Percentiles rank a stretch among this genome's conserved stretches.
Evolutionary conservation across 352 stramenopile genomes (phyloP).

Genomic region (Globisporangium mamillatum): DNA sequence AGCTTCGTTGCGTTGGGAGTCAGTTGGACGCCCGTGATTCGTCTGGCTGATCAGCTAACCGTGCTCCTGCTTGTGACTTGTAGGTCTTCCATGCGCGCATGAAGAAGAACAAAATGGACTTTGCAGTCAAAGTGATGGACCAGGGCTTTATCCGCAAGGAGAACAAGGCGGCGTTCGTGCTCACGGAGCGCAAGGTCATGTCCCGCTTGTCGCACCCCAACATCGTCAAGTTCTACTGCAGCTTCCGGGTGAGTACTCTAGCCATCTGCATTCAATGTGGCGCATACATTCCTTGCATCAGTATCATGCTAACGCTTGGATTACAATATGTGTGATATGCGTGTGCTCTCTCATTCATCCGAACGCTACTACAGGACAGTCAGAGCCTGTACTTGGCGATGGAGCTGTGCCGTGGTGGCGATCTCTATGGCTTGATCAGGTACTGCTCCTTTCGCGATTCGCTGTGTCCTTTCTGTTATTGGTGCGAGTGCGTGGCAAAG

Average conservation of each 20-base stretch:
- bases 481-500: neutral
- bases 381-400: conserved; percentile 89
- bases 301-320: neutral
- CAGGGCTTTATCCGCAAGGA: conserved; percentile 89
- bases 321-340: conserved; percentile 14
- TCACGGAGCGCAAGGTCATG: conserved; percentile 90
- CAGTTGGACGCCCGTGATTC: neutral
- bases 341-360: neutral
- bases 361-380: conserved; percentile 49
- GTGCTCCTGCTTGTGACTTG: neutral
- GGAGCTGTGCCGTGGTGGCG: conserved; percentile 80
- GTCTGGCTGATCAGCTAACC: neutral
- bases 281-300: neutral
- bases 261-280: neutral
- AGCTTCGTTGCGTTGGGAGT: neutral
- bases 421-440: conserved; percentile 81
- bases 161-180: conserved; percentile 89
- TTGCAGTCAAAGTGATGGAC: conserved; percentile 92
- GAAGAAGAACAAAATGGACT: conserved; percentile 78
- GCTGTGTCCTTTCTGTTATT: neutral
- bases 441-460: conserved; percentile 12
- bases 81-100: conserved; percentile 86
- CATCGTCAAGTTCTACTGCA: conserved; percentile 90
- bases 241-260: conserved; percentile 58
- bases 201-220: conserved; percentile 83